Evolutionary conservation across 1,284 basidiomycete species (phyloP).

Genomic region (Irpex lacteus): DNA sequence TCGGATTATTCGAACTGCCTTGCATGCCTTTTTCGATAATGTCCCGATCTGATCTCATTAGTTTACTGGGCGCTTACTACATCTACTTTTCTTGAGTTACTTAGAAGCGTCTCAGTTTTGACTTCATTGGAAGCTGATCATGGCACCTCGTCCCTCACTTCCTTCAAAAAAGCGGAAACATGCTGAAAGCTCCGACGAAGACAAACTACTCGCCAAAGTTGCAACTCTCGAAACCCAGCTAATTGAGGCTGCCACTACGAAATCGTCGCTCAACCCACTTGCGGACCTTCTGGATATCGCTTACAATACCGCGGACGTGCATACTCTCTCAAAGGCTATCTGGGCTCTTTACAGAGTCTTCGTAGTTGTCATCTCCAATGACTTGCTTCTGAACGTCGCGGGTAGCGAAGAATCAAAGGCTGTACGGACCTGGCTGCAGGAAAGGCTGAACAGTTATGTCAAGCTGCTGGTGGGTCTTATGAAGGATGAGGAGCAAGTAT

Average conservation of each 20-base stretch:
- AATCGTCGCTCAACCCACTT: slow-evolving; percentile 75
- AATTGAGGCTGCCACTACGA: slow-evolving; percentile 44
- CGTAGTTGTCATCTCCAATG: slow-evolving; percentile 59
- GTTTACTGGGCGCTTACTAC: neutral
- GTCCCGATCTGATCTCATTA: neutral
- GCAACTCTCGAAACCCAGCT: slow-evolving; percentile 52
- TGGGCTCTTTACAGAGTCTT: slow-evolving; percentile 85
- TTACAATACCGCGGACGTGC: slow-evolving; percentile 40
- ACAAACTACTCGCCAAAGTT: slow-evolving; percentile 21
- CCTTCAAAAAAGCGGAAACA: slow-evolving; percentile 56
- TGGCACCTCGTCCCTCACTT: slow-evolving; percentile 37
- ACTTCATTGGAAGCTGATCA: neutral
- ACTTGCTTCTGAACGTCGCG: slow-evolving; percentile 44
- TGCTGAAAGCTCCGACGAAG: slow-evolving; percentile 21
- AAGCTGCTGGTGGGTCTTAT: slow-evolving; percentile 67
- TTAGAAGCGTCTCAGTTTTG: neutral
- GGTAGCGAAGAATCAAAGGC: slow-evolving; percentile 50
- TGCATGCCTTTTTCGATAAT: neutral
- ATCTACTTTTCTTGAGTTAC: neutral
- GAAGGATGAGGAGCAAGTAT: slow-evolving; percentile 65
- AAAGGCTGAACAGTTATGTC: slow-evolving; percentile 64
- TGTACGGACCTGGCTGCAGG: slow-evolving; percentile 77
- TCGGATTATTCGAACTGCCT: neutral
- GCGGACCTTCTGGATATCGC: slow-evolving; percentile 71
- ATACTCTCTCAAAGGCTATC: slow-evolving; percentile 69